phyloP scores from a whole-genome alignment of 768 basidiomycete genomes.

The Rhodotorula babjevae region DNA sequence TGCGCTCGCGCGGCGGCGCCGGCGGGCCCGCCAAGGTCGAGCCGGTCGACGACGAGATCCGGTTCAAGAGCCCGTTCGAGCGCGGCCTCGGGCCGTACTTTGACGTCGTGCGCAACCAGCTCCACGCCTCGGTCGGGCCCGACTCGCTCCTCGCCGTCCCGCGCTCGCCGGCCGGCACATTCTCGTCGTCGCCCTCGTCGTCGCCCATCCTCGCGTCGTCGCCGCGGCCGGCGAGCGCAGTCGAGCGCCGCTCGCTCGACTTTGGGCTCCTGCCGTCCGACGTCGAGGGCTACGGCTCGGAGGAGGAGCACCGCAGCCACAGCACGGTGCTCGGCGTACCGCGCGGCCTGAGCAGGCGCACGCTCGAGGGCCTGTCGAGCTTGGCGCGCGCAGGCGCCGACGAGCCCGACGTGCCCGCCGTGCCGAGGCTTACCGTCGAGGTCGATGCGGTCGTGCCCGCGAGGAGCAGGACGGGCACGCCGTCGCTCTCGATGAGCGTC shows the following conservation, averaged over 20 bases:
- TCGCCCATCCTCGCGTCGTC: not conserved
- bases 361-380: not conserved
- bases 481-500: not conserved
- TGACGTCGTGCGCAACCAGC: constrained; percentile 8
- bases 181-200: not conserved
- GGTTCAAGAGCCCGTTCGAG: not conserved
- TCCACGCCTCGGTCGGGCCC: not conserved
- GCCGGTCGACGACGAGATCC: not conserved
- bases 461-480: not conserved
- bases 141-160: not conserved
- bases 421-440: not conserved
- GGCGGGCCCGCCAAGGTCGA: not conserved
- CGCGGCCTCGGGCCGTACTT: constrained; percentile 23
- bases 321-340: constrained; percentile 18
- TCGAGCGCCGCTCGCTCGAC: not conserved
- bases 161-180: not conserved
- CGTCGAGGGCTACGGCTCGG: not conserved
- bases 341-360: not conserved
- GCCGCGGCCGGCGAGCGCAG: not conserved
- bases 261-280: constrained; percentile 1
- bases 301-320: constrained; percentile 5
- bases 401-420: not conserved
- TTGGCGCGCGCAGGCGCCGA: not conserved
- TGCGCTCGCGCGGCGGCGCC: not conserved
- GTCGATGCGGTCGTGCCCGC: not conserved